Evolutionary conservation across 2,329 filamentous ascomycete species (phyloP).

Genomic region (Stemphylium beticola): DNA sequence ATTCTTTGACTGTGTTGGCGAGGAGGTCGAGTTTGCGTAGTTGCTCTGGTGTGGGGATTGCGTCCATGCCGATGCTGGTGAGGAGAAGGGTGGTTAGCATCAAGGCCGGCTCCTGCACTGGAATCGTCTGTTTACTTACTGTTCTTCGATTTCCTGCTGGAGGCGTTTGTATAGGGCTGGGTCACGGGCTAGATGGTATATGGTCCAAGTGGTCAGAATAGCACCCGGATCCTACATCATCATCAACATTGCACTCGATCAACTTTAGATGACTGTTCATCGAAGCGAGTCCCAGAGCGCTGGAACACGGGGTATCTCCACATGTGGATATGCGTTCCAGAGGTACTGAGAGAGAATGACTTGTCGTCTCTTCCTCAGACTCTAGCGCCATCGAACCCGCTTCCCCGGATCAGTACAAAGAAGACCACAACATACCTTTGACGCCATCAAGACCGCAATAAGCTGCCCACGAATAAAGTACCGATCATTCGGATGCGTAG

Average conservation of each 20-base stretch:
- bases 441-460: constrained; percentile 8
- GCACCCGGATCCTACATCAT: constrained; percentile 3
- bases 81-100: not conserved
- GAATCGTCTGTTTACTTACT: not conserved
- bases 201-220: constrained; percentile 6
- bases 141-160: constrained; percentile 2
- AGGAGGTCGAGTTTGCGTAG: constrained; percentile 5
- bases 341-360: too few species aligned
- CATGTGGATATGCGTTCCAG: too few species aligned
- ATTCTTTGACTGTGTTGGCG: constrained; percentile 11
- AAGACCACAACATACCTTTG: not conserved
- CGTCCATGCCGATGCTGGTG: constrained; percentile 4
- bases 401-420: not conserved
- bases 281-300: too few species aligned
- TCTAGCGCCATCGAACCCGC: too few species aligned
- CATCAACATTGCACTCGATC: not conserved
- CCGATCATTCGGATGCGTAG: constrained; percentile 7
- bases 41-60: not conserved
- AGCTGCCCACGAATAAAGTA: constrained; percentile 8
- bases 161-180: constrained; percentile 1
- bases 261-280: too few species aligned
- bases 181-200: constrained; percentile 6
- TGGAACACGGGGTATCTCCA: too few species aligned
- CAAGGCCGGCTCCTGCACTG: too few species aligned
- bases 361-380: too few species aligned